phyloP scores from a whole-genome alignment of 2,329 filamentous ascomycete species.

The Fonsecaea pugnacius region DNA sequence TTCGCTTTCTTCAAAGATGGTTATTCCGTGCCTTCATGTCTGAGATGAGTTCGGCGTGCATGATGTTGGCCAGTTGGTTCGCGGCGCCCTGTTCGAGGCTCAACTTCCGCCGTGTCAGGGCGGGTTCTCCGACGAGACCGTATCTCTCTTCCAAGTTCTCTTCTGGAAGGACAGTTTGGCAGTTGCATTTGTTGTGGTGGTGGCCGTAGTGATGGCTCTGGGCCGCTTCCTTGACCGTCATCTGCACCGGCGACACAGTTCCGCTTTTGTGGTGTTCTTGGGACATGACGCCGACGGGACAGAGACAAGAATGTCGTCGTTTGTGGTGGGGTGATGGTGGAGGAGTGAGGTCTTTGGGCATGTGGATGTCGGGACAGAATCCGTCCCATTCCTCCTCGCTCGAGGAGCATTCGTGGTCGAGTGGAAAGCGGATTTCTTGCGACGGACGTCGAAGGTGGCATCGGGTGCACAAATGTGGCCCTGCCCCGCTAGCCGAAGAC shows the following conservation, averaged over 20 bases:
- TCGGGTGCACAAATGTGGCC: slow-evolving; percentile 22
- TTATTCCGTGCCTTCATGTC: slow-evolving; percentile 29
- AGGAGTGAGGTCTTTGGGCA: slow-evolving; percentile 22
- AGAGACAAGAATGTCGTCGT: slow-evolving; percentile 31
- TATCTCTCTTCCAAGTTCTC: slow-evolving; percentile 32
- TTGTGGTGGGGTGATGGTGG: slow-evolving; percentile 17
- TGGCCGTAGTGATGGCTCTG: not conserved
- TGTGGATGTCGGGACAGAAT: slow-evolving; percentile 33
- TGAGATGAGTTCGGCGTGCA: slow-evolving; percentile 28
- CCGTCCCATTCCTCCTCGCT: slow-evolving; percentile 28
- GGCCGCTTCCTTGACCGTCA: slow-evolving; percentile 20
- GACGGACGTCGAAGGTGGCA: slow-evolving; percentile 30
- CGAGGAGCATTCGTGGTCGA: slow-evolving; percentile 19
- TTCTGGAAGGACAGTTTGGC: slow-evolving; percentile 24
- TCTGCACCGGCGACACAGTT: slow-evolving; percentile 26
- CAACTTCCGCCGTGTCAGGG: slow-evolving; percentile 17
- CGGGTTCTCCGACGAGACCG: slow-evolving; percentile 27
- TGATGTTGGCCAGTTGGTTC: slow-evolving; percentile 23
- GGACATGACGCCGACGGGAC: slow-evolving; percentile 20
- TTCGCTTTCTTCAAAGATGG: slow-evolving; percentile 8
- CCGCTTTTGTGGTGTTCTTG: slow-evolving; percentile 16
- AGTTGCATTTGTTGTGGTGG: slow-evolving; percentile 28
- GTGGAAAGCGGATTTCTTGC: slow-evolving; percentile 18
- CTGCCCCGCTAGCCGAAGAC: slow-evolving; percentile 18
- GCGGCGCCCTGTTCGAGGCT: slow-evolving; percentile 25